Percentiles rank a stretch among this genome's conserved stretches.
Evolutionary conservation across 768 basidiomycete species (phyloP).

Genomic region (Pleurotus salmoneostramineus): DNA sequence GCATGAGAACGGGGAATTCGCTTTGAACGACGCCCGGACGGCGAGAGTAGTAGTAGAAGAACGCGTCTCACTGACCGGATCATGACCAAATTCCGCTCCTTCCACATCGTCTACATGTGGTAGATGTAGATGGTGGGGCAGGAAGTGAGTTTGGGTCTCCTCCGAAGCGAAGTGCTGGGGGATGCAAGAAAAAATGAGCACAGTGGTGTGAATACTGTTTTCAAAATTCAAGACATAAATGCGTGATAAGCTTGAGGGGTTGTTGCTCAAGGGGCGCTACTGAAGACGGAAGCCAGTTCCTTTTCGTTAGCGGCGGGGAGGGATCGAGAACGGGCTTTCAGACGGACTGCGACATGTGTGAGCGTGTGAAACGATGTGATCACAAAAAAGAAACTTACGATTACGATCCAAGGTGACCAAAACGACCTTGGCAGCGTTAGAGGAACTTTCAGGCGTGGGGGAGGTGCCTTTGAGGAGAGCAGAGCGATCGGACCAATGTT

Average conservation of each 20-base stretch:
- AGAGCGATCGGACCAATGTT: constrained; percentile 88
- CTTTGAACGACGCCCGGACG: not conserved
- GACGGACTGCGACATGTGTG: constrained; percentile 55
- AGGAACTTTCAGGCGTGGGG: constrained; percentile 31
- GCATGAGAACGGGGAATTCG: not conserved
- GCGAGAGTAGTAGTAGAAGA: no score
- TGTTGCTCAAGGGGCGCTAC: constrained; percentile 4
- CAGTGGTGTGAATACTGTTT: not conserved
- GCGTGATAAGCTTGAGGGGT: no score
- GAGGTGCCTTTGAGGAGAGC: constrained; percentile 51
- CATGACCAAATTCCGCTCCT: no score
- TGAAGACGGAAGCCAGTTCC: constrained; percentile 72
- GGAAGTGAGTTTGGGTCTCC: not conserved
- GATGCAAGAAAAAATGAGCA: not conserved
- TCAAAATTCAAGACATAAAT: not conserved
- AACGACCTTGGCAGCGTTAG: constrained; percentile 79
- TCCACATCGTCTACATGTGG: no score
- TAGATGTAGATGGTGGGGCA: not conserved
- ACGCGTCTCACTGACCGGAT: not conserved
- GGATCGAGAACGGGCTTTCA: constrained; percentile 86
- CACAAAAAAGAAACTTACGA: constrained; percentile 45
- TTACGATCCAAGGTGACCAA: constrained; percentile 91
- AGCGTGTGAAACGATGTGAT: constrained; percentile 5
- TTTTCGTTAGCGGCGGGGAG: constrained; percentile 83
- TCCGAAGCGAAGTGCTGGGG: not conserved